Evolutionary conservation across 2,329 filamentous ascomycete species (phyloP).

Genomic region (Diaporthe nobilis): DNA sequence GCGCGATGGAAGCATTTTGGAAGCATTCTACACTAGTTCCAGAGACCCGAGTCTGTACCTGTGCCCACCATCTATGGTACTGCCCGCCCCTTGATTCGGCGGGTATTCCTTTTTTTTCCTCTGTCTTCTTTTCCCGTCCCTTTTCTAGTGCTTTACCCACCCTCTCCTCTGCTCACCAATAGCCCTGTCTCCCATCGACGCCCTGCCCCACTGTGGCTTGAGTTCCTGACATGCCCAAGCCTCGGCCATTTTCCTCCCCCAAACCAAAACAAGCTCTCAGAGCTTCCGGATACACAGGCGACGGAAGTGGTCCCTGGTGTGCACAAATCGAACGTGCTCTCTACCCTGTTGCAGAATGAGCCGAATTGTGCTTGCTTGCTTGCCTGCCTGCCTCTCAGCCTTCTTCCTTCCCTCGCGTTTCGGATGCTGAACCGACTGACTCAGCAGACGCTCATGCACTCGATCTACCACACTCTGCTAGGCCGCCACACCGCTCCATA

Average conservation of each 20-base stretch:
- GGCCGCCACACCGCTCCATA: conserved; percentile 13
- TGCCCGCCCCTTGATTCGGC: conserved; percentile 25
- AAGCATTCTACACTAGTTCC: conserved; percentile 4
- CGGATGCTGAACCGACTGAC: conserved; percentile 28
- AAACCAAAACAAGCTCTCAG: conserved; percentile 25
- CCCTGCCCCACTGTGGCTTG: conserved; percentile 25
- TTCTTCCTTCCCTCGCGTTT: neutral
- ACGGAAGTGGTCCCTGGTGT: neutral
- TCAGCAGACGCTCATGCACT: conserved; percentile 3
- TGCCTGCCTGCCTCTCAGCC: no score
- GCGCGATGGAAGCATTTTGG: conserved; percentile 28
- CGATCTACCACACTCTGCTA: neutral
- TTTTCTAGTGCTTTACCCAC: neutral
- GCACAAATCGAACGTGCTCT: neutral
- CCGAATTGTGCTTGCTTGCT: neutral
- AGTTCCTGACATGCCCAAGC: conserved; percentile 29
- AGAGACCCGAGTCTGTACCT: neutral
- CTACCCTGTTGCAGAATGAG: neutral
- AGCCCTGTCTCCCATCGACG: neutral
- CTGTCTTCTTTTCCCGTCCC: neutral
- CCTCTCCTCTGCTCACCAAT: neutral
- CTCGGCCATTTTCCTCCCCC: conserved; percentile 14
- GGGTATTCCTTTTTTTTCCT: neutral
- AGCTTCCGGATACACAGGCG: conserved; percentile 4
- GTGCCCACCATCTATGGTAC: neutral